A percentile compares a stretch with the other conserved stretches of the same genome.
Evolutionary conservation across 345 rosid species (phyloP).

Genomic region (Rhizophora apiculata): DNA sequence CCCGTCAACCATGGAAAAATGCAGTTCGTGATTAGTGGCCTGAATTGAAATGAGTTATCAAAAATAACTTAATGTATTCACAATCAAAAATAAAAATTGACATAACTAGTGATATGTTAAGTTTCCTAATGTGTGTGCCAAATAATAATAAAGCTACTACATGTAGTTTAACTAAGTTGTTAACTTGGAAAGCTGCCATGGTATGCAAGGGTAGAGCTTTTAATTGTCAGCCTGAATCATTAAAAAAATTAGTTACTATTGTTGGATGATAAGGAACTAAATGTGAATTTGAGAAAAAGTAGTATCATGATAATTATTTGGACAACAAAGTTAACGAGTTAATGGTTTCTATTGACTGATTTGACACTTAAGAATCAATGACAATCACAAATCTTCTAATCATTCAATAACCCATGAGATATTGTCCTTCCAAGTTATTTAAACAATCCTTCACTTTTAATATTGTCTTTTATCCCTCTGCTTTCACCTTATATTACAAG

Average conservation of each 20-base stretch:
- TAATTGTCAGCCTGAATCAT: neutral
- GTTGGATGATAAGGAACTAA: neutral
- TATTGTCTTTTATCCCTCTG: too few relatives aligned
- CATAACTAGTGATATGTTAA: neutral
- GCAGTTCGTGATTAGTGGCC: constrained; percentile 69
- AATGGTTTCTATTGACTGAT: neutral
- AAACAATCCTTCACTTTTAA: too few relatives aligned
- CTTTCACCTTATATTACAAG: too few relatives aligned
- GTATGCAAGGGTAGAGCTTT: neutral
- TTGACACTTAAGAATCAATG: neutral
- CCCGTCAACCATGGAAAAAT: constrained; percentile 93
- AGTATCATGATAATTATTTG: neutral
- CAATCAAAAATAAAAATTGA: neutral
- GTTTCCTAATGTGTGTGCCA: neutral
- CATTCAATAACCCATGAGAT: too few relatives aligned
- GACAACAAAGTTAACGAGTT: neutral
- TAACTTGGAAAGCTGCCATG: neutral
- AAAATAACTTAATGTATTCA: neutral
- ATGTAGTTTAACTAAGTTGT: neutral
- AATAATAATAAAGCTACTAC: constrained; percentile 2
- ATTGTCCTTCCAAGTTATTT: too few relatives aligned
- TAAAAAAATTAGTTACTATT: neutral
- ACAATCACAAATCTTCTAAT: neutral
- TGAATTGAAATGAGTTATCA: constrained; percentile 20
- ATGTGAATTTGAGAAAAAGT: neutral